Base-by-base conservation (phyloP, 2,329 filamentous ascomycete species). In the Juglanconis oblonga region DNA sequence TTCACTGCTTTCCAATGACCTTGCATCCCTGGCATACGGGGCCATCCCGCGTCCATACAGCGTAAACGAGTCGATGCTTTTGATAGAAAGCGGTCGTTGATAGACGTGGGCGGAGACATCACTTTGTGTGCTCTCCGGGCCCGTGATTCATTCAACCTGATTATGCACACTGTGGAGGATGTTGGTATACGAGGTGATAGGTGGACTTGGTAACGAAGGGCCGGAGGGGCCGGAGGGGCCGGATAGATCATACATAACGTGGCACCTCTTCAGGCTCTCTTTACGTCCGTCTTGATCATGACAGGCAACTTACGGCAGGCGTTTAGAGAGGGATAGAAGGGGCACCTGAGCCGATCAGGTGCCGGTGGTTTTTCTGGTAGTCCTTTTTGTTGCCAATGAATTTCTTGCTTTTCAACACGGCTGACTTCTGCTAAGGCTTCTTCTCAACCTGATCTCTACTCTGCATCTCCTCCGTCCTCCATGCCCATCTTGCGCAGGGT, bases 401-500 rank as follows among this genome's bases (percentile, higher is more conserved):
- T 55, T 55, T 55, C 33, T 50, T 53, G 49, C 38, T 57, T 62
- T 59, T 40, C 32, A 40, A 29, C 9, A 13, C n/a, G 44, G 24
- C 33, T 58, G 17, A 36, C 29, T 45, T 55, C 38, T 62, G 24
- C 10, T 49, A 61, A 62, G 57, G 40, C 45, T 50, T 35, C n/a
- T n/a, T n/a, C 17, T 44, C 33, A 29, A 36, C 36, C 29, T 56
- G 29, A 9, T 14, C 45, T 24, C 45, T 63, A 53, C 13, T 65
- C 61, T 36, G 50, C 62, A 32, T 64, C 64, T 6, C 48, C 62
- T n/a, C 61, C 66, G 29, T 68, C 75, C 9, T 72, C 73, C 42
- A 62, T 68, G 5, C 71, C 70, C 35, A 76, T 71, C 67, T 84
- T 84, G 51, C 81, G 77, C 64, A 84, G 66, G 44, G 73, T 76